Conservation (phyloP, 2,329 filamentous ascomycete species). For the Grosmannia penicillata region DNA sequence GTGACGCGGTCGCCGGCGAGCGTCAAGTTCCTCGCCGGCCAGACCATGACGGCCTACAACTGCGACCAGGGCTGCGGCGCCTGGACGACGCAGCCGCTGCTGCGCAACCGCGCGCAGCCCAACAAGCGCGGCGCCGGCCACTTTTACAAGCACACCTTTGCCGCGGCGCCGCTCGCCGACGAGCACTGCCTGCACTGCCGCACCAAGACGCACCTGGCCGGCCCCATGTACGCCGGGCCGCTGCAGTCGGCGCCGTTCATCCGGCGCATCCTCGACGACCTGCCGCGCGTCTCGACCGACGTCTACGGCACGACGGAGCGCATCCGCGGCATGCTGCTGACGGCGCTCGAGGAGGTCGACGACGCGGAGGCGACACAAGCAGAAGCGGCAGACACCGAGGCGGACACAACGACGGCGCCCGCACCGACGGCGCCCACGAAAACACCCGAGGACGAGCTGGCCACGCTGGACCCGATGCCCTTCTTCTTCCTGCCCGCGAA, state of each 20-base stretch:
- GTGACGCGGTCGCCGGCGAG: constrained; percentile 66
- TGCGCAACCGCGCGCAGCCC: constrained; percentile 48
- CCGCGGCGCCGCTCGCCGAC: constrained; percentile 52
- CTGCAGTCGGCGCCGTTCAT: constrained; percentile 79
- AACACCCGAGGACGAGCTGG: constrained; percentile 22
- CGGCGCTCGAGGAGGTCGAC: constrained; percentile 63
- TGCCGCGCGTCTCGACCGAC: constrained; percentile 50
- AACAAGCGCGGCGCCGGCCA: constrained; percentile 56
- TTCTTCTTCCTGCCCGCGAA: constrained; percentile 75
- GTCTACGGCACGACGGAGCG: constrained; percentile 68
- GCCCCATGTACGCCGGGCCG: constrained; percentile 89
- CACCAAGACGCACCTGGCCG: constrained; percentile 71
- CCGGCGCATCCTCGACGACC: constrained; percentile 56
- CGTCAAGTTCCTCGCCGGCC: constrained; percentile 81
- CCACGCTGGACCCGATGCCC: constrained; percentile 55
- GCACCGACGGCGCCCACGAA: constrained; percentile 13
- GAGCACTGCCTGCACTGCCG: constrained; percentile 70
- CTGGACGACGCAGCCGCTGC: constrained; percentile 70
- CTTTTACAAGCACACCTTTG: constrained; percentile 67
- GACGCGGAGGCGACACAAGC: constrained; percentile 10
- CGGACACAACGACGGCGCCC: constrained; percentile 9
- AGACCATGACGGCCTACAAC: constrained; percentile 84
- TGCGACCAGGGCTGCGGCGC: constrained; percentile 87
- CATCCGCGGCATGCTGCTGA: constrained; percentile 82
- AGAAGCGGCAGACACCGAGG: constrained; percentile 64